Base-by-base conservation (phyloP, 768 basidiomycete genomes). In the Mycena galopus region DNA sequence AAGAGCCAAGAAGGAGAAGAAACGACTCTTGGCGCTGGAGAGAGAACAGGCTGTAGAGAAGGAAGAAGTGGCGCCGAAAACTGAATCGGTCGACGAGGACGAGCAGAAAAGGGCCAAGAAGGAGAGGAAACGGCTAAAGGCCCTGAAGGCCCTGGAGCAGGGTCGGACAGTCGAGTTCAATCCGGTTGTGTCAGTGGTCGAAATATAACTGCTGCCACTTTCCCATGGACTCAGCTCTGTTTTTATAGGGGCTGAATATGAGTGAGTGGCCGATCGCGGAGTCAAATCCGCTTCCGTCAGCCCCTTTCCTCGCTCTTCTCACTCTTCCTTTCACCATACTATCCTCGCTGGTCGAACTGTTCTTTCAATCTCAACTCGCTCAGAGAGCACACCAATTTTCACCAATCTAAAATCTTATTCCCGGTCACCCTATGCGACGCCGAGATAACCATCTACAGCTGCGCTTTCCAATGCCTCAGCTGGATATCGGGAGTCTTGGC, bases 111-210 rank as follows among this genome's bases (percentile, higher is more conserved):
- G 29, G 50, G 64, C 64, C 21, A 71, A 71, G 58, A 58, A 61
- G 51, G 70, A 71, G 70, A 59, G 23, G 64, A 71, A 71, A 58
- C 61, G 69, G 32, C 14, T n/a, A n/a, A n/a, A n/a, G n/a, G n/a
- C n/a, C n/a, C 64, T 65, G 58, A 71, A 71, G 53, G 70, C 70
- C 35, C 42, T 71, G 39, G 55, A 61, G 64, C 60, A 71, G 37
- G 57, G 30, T 19, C 11, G 27, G 30, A 27, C 33, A n/a, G 33
- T 23, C 3, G 57, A 58, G 23, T 47, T 47, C n/a, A 7, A 11
- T n/a, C 7, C 5, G 19, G 44, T 47, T 21, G 10, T 37, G 35
- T 37, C 35, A 10, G 16, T 37, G 35, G 35, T 37, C 35, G 35
- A 37, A 16, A 37, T 37, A 16, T 37, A 16, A 10, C 16, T 37